Base-by-base conservation (phyloP, 495 filamentous ascomycete species). In the Daldinia bambusicola region DNA sequence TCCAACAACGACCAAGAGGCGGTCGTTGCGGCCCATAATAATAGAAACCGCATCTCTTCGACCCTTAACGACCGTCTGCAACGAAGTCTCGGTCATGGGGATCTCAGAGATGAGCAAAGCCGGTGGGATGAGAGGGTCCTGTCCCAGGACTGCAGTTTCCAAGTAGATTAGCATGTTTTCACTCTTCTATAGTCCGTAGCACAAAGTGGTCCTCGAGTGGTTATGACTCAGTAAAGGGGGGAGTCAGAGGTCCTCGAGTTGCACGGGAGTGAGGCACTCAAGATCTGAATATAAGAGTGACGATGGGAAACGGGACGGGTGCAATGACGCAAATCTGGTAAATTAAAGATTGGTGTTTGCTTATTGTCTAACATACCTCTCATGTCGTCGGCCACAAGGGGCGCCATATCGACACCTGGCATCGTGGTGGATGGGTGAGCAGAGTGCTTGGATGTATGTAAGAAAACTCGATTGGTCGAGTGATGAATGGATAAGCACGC, bases 81-180 rank as follows among this genome's bases (percentile, higher is more conserved):
- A 75, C 18, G 82, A 83, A 74, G 82, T 84, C 78, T 87, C 70
- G 78, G 92, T 89, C 71, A 91, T 89, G 59, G 95, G 94, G 76
- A 98, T 88, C 80, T 99, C 95, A 45, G 90, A 87, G 77, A 94
- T 89, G 73, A 99, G 90, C 73, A 97, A 88, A 67, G 91, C 88
- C 16, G 95, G 95, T 34, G 93, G 90, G 74, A 98, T 95, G 68
- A 99, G 86, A 75, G 95, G 93, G 78, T 98, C 94, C 83, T 99
- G 94, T 68, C 95, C 95, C 74, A 95, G 80, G 80, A 99, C 96
- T 99, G 63, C 32, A 4, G 40, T 45, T 30, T 71, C 69, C 63
- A 61, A 41, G 36, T 74, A 72, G 75, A 79, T 78, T 48, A 78
- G 68, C 70, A 77, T 72, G 32, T 36, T 58, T 36, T 52, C 18